Evolutionary conservation across 805 yeast genomes (phyloP), one percentile per base, ranked within the genome.

Genomic region (Cyberlindnera veronae): DNA sequence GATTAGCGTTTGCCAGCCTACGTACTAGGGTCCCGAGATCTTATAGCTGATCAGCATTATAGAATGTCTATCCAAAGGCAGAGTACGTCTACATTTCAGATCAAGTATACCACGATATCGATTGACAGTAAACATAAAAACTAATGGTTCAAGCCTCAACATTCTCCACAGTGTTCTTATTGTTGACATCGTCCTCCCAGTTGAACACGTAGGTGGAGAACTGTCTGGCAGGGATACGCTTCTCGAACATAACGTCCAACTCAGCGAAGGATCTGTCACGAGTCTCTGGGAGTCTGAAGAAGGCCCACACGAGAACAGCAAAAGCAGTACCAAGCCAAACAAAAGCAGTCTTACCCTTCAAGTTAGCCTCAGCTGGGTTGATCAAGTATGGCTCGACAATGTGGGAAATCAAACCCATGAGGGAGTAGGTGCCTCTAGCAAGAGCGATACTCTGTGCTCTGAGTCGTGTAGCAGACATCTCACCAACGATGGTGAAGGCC

Each of bases 281-380:
- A 20, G 83, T 74, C 57, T 80, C 86, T 9, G 86, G 85, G 36
- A 78, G 62, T 36, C 74, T 69, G 57, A 74, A 71, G 57, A 61
- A 69, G 26, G 66, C 60, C 76, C 77, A 75, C 28, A 62, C 45
- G 6, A 67, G 20, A 12, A 42, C 48, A 31, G 31, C 32, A 6
- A 32, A 9, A n/a, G 51, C 50, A 16, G 51, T 42, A 17, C 45
- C 51, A 8, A 49, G 39, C 57, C 67, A 74, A 66, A 74, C 61
- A 49, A 69, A 71, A 3, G 69, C 77, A 24, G 75, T 68, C 50
- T 72, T 72, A n/a, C 72, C 74, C 26, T 69, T 67, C 68, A 69
- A 60, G 46, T 75, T 65, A 42, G 71, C 74, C 28, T 63, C 62
- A 15, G 56, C 57, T 2, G 76, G 70, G 48, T 73, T 76, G 49